A percentile compares a stretch with the other conserved stretches of the same genome.
These are phyloP conservation scores for Entomortierella lignicola DNA, from an alignment of 192 early-diverging fungal species.

Conservation along the genomic window DNA sequence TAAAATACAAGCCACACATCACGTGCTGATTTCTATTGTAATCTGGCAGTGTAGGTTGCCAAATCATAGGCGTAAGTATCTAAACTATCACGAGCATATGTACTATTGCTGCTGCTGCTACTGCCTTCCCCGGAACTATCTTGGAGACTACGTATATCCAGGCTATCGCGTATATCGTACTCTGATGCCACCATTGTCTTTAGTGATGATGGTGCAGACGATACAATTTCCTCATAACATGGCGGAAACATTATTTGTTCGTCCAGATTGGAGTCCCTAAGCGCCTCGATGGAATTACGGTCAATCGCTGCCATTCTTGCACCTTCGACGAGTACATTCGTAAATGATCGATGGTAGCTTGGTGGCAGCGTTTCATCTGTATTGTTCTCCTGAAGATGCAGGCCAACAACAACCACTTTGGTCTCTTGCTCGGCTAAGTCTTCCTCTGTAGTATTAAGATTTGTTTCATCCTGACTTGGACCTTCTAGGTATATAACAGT, in stretches of 20 bases:
- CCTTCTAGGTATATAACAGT: slow-evolving; percentile 7
- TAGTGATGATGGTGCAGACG: slow-evolving; percentile 3
- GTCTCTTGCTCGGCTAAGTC: slow-evolving; percentile 12
- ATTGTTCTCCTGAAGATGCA: slow-evolving; percentile 5
- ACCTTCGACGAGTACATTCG: slow-evolving; percentile 10
- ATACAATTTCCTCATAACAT: slow-evolving; percentile 19
- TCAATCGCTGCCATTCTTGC: slow-evolving; percentile 18
- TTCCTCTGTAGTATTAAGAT: background rate
- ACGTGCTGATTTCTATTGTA: slow-evolving; percentile 2
- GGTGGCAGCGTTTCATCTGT: slow-evolving; percentile 11
- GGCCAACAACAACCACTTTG: background rate
- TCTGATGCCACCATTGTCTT: background rate
- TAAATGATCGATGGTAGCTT: slow-evolving; percentile 30
- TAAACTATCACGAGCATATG: background rate
- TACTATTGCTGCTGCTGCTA: background rate
- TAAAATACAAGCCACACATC: slow-evolving; percentile 13
- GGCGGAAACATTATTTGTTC: slow-evolving; percentile 1
- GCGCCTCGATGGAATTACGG: slow-evolving; percentile 18
- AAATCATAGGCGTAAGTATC: slow-evolving; percentile 16
- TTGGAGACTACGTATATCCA: slow-evolving; percentile 1
- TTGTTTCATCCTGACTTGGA: background rate
- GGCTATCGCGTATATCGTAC: background rate
- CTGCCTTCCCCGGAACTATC: background rate
- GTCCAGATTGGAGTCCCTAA: background rate
- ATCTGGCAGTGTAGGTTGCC: slow-evolving; percentile 1